Base-by-base conservation (phyloP, 192 early-diverging fungal species). In the Coemansia biformis region DNA sequence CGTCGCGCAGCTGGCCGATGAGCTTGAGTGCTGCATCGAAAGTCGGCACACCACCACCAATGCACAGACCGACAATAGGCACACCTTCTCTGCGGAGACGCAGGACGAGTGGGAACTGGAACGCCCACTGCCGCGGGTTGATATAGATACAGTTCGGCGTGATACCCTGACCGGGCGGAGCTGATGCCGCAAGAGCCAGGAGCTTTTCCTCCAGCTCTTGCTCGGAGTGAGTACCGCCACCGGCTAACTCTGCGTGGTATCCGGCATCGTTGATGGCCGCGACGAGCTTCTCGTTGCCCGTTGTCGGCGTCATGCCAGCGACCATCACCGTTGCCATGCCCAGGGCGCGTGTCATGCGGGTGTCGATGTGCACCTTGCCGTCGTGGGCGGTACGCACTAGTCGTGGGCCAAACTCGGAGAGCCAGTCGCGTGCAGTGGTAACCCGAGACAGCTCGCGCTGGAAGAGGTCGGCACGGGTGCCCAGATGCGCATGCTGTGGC, bases 251-350 rank as follows among this genome's bases (percentile, higher is more conserved):
- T 14, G 86, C 77, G 51, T 92, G 87, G 61, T 88, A 97, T 0
- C 94, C 94, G 26, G 92, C 85, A 30, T 90, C 91, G 76, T 84
- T 86, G 29, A 89, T 76, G 18, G 92, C 90, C 8, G 86, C 79
- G 10, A 92, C 88, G 66, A 95, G 89, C 14, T 75, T 32, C 31
- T 81, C 83, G 46, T 78, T 85, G 51, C 79, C 83, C 7, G 94
- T 95, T 5, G 85, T 87, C 5, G 90, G 92, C 2, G 89, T 92
- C 91, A 95, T 95, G 28, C 94, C 94, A 18, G 89, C 87, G 40
- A 93, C 90, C 94, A 93, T 93, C 26, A 97, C 56, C 33, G 94
- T 88, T 6, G 94, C 86, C 70, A 87, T 84, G 40, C 86, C 84
- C 35, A 91, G 55, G 16, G 92, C 75, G 26, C 88, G 83, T 22